Percentiles rank a stretch among this genome's conserved stretches.
These are phyloP conservation scores for Saturnispora hagleri DNA, from an alignment of 805 yeast genomes.

Conservation along the genomic window DNA sequence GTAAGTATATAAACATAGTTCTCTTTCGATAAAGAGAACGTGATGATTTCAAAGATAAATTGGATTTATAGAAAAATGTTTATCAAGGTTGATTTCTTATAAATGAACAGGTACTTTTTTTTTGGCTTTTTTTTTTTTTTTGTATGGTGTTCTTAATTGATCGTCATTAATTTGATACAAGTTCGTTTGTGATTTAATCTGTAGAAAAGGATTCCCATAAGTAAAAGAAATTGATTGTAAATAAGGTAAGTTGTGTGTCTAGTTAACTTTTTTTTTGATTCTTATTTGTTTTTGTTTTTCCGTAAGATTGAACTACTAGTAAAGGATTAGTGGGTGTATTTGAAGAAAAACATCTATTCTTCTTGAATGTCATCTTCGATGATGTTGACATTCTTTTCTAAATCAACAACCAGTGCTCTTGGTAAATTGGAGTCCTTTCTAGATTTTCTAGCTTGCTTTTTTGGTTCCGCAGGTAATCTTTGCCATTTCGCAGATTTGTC, in stretches of 20 bases:
- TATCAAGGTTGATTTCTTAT: background rate
- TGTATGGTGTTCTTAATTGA: background rate
- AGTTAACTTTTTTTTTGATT: background rate
- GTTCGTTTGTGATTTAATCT: background rate
- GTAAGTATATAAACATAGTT: background rate
- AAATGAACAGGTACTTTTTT: background rate
- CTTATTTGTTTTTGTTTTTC: too few species aligned
- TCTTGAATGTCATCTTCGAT: constrained; percentile 7
- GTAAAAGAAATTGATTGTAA: background rate
- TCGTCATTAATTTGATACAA: background rate
- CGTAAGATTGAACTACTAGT: background rate
- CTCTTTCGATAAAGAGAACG: background rate
- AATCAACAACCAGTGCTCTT: constrained; percentile 28
- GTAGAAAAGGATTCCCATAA: background rate
- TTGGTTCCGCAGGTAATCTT: background rate
- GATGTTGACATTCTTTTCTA: constrained; percentile 24
- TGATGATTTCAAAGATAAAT: too few species aligned
- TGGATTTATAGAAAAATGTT: background rate
- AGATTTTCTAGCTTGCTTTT: constrained; percentile 16
- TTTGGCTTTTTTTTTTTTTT: too few species aligned
- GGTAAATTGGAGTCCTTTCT: constrained; percentile 53
- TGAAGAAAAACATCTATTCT: background rate
- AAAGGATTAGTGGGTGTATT: background rate
- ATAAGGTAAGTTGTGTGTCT: background rate
- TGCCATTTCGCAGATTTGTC: constrained; percentile 4